phyloP scores from a whole-genome alignment of 306 rosid species.

The Argentina anserina region DNA sequence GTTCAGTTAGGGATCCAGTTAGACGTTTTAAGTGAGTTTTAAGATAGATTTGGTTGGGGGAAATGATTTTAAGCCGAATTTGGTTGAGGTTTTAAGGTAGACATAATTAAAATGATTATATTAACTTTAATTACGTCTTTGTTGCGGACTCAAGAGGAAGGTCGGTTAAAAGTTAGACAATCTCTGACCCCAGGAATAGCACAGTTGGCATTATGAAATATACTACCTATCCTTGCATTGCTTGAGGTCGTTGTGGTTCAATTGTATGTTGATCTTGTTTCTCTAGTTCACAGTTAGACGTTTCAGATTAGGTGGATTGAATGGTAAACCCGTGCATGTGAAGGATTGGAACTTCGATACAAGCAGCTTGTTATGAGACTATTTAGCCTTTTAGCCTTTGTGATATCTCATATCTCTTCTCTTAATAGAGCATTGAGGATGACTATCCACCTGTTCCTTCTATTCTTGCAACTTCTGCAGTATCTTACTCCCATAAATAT shows the following conservation, averaged over 20 bases:
- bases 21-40: background rate
- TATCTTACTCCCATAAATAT: background rate
- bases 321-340: background rate
- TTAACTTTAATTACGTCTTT: no score
- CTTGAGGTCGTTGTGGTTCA: background rate
- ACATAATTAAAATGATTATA: no score
- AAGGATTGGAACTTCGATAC: background rate
- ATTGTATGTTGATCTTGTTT: background rate
- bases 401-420: background rate
- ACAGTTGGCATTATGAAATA: constrained; percentile 62
- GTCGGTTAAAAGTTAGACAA: no score
- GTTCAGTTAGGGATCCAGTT: background rate
- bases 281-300: background rate
- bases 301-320: background rate
- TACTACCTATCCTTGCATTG: constrained; percentile 43
- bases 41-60: background rate
- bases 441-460: background rate
- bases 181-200: no score
- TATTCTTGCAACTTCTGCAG: background rate
- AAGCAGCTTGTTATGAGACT: background rate
- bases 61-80: background rate
- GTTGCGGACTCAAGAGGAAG: no score
- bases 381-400: background rate
- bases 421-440: background rate
- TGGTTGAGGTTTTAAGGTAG: no score